These are phyloP conservation scores for Chaetomium globosum DNA, from an alignment of 2,329 filamentous ascomycete species.

Conservation along the genomic window DNA sequence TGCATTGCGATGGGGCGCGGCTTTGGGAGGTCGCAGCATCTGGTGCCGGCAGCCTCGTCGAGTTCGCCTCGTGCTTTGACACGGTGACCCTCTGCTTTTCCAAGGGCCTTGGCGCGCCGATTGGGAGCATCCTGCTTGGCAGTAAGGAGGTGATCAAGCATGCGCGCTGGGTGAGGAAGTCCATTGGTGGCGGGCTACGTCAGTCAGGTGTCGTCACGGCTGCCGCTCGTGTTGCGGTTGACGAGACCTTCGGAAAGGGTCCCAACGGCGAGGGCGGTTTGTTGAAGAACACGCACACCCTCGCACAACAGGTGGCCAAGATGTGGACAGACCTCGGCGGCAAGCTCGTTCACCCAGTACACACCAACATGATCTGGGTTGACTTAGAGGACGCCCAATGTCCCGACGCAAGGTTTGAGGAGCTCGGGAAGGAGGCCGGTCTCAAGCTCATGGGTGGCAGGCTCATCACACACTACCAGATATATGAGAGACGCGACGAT, in stretches of 20 bases:
- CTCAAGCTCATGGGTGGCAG: slow-evolving; percentile 47
- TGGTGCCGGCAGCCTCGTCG: slow-evolving; percentile 47
- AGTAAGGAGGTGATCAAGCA: slow-evolving; percentile 61
- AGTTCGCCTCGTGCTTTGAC: slow-evolving; percentile 52
- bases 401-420: slow-evolving; percentile 43
- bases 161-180: slow-evolving; percentile 76
- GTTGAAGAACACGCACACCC: slow-evolving; percentile 61
- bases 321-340: slow-evolving; percentile 73
- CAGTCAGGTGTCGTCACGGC: slow-evolving; percentile 77
- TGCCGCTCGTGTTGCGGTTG: slow-evolving; percentile 73
- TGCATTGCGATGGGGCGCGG: slow-evolving; percentile 57
- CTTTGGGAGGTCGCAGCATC: slow-evolving; percentile 55
- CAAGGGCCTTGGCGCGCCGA: slow-evolving; percentile 57
- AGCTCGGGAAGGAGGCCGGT: slow-evolving; percentile 48
- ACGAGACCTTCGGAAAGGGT: slow-evolving; percentile 72
- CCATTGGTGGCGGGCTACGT: slow-evolving; percentile 75
- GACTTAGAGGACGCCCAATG: slow-evolving; percentile 66
- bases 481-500: slow-evolving; percentile 61
- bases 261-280: slow-evolving; percentile 62
- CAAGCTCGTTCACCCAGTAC: slow-evolving; percentile 66
- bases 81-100: slow-evolving; percentile 62
- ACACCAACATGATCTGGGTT: slow-evolving; percentile 94
- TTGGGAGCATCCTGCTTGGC: slow-evolving; percentile 53
- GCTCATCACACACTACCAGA: slow-evolving; percentile 60
- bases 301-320: slow-evolving; percentile 61